Evolutionary conservation across 1,284 basidiomycete genomes (phyloP).

Genomic region (Coriolopsis trogii): DNA sequence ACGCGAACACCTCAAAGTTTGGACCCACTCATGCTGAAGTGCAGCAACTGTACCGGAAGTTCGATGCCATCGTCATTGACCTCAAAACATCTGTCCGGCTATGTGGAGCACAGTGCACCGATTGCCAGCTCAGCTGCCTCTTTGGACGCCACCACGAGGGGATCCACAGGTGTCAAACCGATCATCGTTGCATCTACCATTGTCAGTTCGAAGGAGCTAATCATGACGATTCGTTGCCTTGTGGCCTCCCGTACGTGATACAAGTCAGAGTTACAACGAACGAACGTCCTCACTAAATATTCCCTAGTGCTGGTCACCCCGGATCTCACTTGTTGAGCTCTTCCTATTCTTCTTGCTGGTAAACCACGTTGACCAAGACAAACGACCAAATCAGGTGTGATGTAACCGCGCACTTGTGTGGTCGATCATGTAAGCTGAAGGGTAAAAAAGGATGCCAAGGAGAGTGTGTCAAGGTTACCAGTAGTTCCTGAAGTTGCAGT

Average conservation of each 20-base stretch:
- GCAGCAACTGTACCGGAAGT: slow-evolving; percentile 46
- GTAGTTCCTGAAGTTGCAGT: not conserved
- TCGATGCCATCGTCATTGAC: slow-evolving; percentile 45
- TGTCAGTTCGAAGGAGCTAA: slow-evolving; percentile 49
- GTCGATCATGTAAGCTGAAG: slow-evolving; percentile 45
- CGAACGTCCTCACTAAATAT: not conserved
- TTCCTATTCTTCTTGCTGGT: not conserved
- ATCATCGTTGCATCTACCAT: slow-evolving; percentile 44
- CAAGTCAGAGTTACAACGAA: too few species aligned
- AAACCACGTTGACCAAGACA: not conserved
- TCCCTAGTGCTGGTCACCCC: slow-evolving; percentile 54
- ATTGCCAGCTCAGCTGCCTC: slow-evolving; percentile 53
- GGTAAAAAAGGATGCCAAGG: slow-evolving; percentile 50
- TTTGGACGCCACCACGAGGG: slow-evolving; percentile 46
- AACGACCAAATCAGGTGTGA: slow-evolving; percentile 42
- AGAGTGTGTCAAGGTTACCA: slow-evolving; percentile 50
- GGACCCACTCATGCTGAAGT: slow-evolving; percentile 45
- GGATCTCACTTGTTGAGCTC: slow-evolving; percentile 29
- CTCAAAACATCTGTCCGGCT: slow-evolving; percentile 49
- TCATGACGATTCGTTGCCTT: slow-evolving; percentile 33
- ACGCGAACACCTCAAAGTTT: slow-evolving; percentile 47
- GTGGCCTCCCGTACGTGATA: slow-evolving; percentile 47
- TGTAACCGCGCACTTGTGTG: slow-evolving; percentile 53
- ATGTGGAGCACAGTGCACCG: slow-evolving; percentile 48
- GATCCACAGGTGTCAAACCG: slow-evolving; percentile 50